Conservation (phyloP, 2,329 filamentous ascomycete genomes). For the Stagonosporopsis vannaccii region DNA sequence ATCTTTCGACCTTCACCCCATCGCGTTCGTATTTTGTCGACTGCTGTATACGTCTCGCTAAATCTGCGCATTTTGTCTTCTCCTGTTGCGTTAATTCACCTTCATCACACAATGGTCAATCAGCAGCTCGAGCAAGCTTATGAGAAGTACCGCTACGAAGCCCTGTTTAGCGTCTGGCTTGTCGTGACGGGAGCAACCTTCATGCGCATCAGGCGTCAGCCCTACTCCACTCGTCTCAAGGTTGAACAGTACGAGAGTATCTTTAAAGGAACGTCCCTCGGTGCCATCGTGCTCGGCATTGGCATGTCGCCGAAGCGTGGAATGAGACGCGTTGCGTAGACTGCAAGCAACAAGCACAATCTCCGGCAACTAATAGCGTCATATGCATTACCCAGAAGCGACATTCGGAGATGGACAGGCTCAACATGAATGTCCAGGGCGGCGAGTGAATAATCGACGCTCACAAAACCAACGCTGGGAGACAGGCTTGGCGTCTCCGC, state of each 20-base stretch:
- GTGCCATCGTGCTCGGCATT: conserved; percentile 35
- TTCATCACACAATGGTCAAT: conserved; percentile 22
- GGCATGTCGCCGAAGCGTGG: conserved; percentile 33
- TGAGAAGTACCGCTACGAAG: conserved; percentile 41
- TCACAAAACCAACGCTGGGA: background rate
- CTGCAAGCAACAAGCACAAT: background rate
- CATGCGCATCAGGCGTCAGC: conserved; percentile 44
- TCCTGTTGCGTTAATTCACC: background rate
- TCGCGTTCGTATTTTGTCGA: conserved; percentile 2
- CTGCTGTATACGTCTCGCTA: background rate
- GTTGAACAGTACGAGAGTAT: conserved; percentile 49
- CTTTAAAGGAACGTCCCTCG: conserved; percentile 46
- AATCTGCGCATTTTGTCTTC: background rate
- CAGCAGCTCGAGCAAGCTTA: conserved; percentile 23
- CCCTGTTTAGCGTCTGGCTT: conserved; percentile 38
- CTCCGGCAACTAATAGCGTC: background rate
- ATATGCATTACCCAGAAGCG: background rate
- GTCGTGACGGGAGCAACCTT: conserved; percentile 44
- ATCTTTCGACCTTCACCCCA: conserved; percentile 16
- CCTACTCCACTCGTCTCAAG: conserved; percentile 43
- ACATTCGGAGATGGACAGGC: background rate
- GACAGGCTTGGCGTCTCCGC: conserved; percentile 20
- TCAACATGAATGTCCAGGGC: background rate
- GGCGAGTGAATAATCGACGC: background rate
- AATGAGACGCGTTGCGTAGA: conserved; percentile 23